Conservation (phyloP, 1,284 basidiomycete species). For the Moesziomyces parantarcticus region DNA sequence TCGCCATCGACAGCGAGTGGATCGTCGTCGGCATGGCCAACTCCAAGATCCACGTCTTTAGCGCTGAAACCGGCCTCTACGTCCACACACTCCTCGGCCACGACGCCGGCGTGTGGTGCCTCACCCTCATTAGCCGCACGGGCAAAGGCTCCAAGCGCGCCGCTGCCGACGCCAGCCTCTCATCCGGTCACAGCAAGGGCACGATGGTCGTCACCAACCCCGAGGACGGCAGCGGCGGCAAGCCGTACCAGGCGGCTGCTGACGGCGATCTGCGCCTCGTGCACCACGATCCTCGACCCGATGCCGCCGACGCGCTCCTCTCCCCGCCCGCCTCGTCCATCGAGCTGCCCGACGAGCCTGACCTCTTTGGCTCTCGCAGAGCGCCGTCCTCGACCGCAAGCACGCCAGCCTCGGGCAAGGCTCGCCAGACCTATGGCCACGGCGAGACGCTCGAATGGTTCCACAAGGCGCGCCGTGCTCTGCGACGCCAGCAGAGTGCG, state of each 20-base stretch:
- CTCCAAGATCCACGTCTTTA: slow-evolving; percentile 87
- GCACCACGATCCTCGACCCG: slow-evolving; percentile 54
- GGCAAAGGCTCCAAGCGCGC: slow-evolving; percentile 14
- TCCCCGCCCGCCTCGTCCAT: slow-evolving; percentile 18
- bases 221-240: slow-evolving; percentile 49
- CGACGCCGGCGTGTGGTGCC: slow-evolving; percentile 89
- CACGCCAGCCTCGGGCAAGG: slow-evolving; percentile 21
- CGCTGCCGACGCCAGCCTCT: slow-evolving; percentile 1
- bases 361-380: slow-evolving; percentile 12
- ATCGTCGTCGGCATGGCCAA: slow-evolving; percentile 92
- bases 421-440: slow-evolving; percentile 23
- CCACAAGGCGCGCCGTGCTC: slow-evolving; percentile 47
- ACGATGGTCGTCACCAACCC: slow-evolving; percentile 51
- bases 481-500: slow-evolving; percentile 37
- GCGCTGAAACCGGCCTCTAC: slow-evolving; percentile 81
- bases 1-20: slow-evolving; percentile 85
- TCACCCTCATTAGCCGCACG: slow-evolving; percentile 74
- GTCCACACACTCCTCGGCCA: slow-evolving; percentile 84
- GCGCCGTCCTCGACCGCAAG: slow-evolving; percentile 16
- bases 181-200: slow-evolving; percentile 30
- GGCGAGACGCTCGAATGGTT: slow-evolving; percentile 55
- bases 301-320: slow-evolving; percentile 39
- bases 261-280: slow-evolving; percentile 51
- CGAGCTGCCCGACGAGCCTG: slow-evolving; percentile 24
- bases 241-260: slow-evolving; percentile 43